These are phyloP conservation scores for Fagopyrum tataricum DNA, from an alignment of 148 eudicot genomes.

Conservation along the genomic window DNA sequence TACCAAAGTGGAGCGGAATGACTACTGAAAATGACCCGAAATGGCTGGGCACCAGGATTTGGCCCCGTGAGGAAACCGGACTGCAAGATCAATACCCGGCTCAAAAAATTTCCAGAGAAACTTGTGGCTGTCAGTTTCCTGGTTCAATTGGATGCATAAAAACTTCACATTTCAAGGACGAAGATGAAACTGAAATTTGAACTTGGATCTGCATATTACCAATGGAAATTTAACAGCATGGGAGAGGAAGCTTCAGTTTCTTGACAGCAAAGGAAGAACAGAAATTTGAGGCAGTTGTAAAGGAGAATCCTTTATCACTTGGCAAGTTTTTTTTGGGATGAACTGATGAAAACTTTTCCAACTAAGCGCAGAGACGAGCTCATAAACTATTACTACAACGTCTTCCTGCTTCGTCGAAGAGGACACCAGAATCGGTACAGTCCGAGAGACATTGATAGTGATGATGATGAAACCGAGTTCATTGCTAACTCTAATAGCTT, in stretches of 20 bases:
- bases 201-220: slow-evolving; percentile 33
- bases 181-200: slow-evolving; percentile 37
- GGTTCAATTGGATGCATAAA: slow-evolving; percentile 48
- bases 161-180: slow-evolving; percentile 37
- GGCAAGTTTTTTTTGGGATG: slow-evolving; percentile 38
- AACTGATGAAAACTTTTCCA: slow-evolving; percentile 26
- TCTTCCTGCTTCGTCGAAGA: slow-evolving; percentile 19
- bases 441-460: slow-evolving; percentile 8
- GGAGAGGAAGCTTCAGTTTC: slow-evolving; percentile 53
- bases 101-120: slow-evolving; percentile 14
- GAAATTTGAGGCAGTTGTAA: slow-evolving; percentile 30
- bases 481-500: slow-evolving; percentile 3
- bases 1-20: slow-evolving; percentile 53
- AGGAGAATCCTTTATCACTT: slow-evolving; percentile 29
- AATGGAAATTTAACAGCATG: slow-evolving; percentile 44
- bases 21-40: slow-evolving; percentile 39
- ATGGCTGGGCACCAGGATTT: slow-evolving; percentile 59
- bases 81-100: neutral
- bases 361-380: slow-evolving; percentile 36
- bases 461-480: slow-evolving; percentile 13
- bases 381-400: slow-evolving; percentile 56
- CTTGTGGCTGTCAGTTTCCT: slow-evolving; percentile 40
- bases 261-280: slow-evolving; percentile 38
- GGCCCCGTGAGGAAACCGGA: slow-evolving; percentile 44
- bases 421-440: slow-evolving; percentile 6